Conservation (phyloP, 768 basidiomycete genomes). For the Epithele typhae region DNA sequence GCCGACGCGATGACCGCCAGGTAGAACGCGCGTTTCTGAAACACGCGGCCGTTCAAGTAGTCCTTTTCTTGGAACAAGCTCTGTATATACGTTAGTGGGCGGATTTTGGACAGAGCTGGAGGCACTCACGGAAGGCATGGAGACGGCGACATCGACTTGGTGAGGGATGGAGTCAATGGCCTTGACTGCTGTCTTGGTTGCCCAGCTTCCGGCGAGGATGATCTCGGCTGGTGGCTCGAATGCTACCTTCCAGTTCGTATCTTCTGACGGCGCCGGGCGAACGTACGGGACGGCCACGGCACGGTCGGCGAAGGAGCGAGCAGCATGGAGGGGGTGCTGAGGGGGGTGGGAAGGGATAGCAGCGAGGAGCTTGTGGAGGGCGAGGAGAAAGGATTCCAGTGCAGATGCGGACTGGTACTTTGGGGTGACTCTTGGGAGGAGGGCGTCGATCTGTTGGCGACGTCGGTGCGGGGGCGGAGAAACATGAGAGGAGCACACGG, state of each 20-base stretch:
- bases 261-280: slow-evolving; percentile 64
- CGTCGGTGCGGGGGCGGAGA: slow-evolving; percentile 8
- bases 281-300: slow-evolving; percentile 66
- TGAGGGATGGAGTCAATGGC: slow-evolving; percentile 60
- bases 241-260: slow-evolving; percentile 84
- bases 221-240: slow-evolving; percentile 78
- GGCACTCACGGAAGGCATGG: slow-evolving; percentile 72
- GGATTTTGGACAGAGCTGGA: background rate
- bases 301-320: slow-evolving; percentile 47
- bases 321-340: slow-evolving; percentile 63
- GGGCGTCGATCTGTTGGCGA: slow-evolving; percentile 61
- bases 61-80: slow-evolving; percentile 94
- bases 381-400: slow-evolving; percentile 64
- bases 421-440: slow-evolving; percentile 73
- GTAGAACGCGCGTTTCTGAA: slow-evolving; percentile 90
- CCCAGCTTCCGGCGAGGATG: slow-evolving; percentile 82
- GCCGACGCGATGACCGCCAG: slow-evolving; percentile 73
- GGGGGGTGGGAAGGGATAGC: slow-evolving; percentile 53
- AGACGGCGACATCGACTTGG: slow-evolving; percentile 74
- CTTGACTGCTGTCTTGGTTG: slow-evolving; percentile 70
- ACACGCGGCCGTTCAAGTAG: slow-evolving; percentile 82
- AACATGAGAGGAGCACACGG: slow-evolving; percentile 2
- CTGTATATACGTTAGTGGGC: slow-evolving; percentile 30
- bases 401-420: slow-evolving; percentile 51
- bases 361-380: slow-evolving; percentile 62